phyloP scores from a whole-genome alignment of 169 alveolate species.

The Eimeria tenella region DNA sequence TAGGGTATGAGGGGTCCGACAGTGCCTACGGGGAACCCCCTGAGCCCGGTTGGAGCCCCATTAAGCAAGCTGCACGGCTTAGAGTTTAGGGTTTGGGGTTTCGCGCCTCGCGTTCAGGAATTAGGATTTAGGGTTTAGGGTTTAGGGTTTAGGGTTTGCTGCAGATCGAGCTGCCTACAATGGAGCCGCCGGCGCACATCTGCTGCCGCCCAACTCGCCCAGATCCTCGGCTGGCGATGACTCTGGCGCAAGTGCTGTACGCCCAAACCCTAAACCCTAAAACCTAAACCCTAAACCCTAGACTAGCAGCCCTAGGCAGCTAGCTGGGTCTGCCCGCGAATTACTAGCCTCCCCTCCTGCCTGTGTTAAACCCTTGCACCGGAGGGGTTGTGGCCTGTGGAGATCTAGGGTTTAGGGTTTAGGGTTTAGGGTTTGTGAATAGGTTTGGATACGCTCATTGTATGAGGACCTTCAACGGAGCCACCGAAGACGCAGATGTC shows the following conservation, averaged over 20 bases:
- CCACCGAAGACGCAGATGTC: constrained; percentile 34
- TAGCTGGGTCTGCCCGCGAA: too few species aligned
- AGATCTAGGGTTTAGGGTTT: constrained; percentile 24
- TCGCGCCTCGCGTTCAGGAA: too few species aligned
- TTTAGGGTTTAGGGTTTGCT: constrained; percentile 24
- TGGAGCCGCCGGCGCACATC: background rate
- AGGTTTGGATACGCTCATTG: constrained; percentile 76
- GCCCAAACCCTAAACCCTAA: constrained; percentile 21
- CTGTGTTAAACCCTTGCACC: too few species aligned
- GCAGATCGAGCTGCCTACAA: background rate
- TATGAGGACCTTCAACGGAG: constrained; percentile 60
- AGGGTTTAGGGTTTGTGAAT: constrained; percentile 27
- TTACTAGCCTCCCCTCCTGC: too few species aligned
- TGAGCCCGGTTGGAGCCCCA: too few species aligned
- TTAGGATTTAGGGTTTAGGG: background rate
- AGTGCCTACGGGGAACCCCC: background rate
- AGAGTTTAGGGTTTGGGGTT: too few species aligned
- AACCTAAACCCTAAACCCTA: background rate
- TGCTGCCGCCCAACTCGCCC: constrained; percentile 41
- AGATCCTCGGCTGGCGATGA: constrained; percentile 36
- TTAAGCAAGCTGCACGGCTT: too few species aligned
- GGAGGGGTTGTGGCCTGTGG: too few species aligned
- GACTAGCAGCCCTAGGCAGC: too few species aligned
- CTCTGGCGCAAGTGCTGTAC: background rate
- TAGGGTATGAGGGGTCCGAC: background rate